A percentile compares a stretch with the other conserved stretches of the same genome.
These are phyloP conservation scores for Poronia punctata DNA, from an alignment of 495 filamentous ascomycete genomes.

Conservation along the genomic window DNA sequence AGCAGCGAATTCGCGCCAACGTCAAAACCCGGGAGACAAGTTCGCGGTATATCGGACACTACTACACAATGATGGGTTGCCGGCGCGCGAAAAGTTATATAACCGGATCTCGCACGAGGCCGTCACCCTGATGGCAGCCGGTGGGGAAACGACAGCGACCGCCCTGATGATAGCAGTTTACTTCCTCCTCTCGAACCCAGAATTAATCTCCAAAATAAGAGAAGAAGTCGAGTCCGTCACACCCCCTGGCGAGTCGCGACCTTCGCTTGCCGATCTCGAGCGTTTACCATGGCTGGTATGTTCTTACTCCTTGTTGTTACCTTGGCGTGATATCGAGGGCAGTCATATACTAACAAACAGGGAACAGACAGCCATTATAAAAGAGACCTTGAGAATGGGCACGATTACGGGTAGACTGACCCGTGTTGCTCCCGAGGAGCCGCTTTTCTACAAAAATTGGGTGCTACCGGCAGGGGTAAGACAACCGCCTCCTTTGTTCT, in stretches of 20 bases:
- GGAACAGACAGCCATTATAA: conserved; percentile 1
- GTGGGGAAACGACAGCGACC: not conserved
- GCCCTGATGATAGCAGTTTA: not conserved
- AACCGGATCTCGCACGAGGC: conserved; percentile 5
- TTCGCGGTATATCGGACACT: conserved; percentile 4
- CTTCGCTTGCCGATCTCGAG: conserved; percentile 3
- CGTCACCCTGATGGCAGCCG: conserved; percentile 5
- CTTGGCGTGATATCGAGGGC: not conserved
- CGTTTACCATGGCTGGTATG: conserved; percentile 3
- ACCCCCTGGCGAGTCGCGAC: not conserved
- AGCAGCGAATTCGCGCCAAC: not conserved
- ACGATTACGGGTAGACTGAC: conserved; percentile 3
- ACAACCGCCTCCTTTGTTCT: not conserved
- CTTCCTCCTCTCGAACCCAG: not conserved
- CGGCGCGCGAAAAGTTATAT: not conserved
- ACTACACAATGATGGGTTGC: not conserved
- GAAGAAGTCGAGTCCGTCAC: not conserved
- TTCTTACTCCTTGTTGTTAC: not conserved
- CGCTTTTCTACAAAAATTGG: conserved; percentile 4
- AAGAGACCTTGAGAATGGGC: conserved; percentile 1
- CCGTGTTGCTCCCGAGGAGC: conserved; percentile 2
- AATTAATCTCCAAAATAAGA: conserved; percentile 1
- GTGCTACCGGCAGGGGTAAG: conserved; percentile 10
- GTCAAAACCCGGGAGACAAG: not conserved
- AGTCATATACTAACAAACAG: not conserved